These are phyloP conservation scores for Lactifluus subvellereus DNA, from an alignment of 768 basidiomycete species.

Conservation along the genomic window DNA sequence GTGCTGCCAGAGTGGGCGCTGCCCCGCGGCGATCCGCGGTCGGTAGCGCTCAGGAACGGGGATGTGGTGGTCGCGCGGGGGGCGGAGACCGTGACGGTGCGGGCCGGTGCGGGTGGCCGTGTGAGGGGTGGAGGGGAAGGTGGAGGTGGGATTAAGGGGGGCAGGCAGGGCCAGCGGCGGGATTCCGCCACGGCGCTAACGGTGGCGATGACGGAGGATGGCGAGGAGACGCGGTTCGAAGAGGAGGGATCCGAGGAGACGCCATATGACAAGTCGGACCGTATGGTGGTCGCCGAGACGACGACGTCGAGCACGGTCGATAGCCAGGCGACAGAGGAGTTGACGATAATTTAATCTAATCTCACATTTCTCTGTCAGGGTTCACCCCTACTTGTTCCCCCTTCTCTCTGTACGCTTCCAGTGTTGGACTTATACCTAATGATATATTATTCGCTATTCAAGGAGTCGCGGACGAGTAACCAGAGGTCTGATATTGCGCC, in stretches of 20 bases:
- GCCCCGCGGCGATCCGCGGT: constrained; percentile 9
- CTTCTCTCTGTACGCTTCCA: background rate
- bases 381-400: background rate
- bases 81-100: background rate
- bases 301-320: background rate
- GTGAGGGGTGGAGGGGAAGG: no score
- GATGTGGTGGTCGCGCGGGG: background rate
- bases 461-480: background rate
- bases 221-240: background rate
- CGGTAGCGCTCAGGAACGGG: constrained; percentile 3
- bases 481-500: background rate
- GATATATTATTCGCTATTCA: constrained; percentile 4
- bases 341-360: background rate
- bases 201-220: background rate
- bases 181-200: background rate
- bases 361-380: background rate
- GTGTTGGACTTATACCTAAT: constrained; percentile 5
- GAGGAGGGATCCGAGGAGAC: background rate
- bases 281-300: background rate
- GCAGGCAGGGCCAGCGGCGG: background rate
- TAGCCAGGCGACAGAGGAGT: constrained; percentile 19
- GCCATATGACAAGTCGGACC: constrained; percentile 9
- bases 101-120: no score
- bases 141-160: background rate
- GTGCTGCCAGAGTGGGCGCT: constrained; percentile 48